phyloP scores from a whole-genome alignment of 1,284 basidiomycete species.

The Sporisorium iseilematis-ciliati region DNA sequence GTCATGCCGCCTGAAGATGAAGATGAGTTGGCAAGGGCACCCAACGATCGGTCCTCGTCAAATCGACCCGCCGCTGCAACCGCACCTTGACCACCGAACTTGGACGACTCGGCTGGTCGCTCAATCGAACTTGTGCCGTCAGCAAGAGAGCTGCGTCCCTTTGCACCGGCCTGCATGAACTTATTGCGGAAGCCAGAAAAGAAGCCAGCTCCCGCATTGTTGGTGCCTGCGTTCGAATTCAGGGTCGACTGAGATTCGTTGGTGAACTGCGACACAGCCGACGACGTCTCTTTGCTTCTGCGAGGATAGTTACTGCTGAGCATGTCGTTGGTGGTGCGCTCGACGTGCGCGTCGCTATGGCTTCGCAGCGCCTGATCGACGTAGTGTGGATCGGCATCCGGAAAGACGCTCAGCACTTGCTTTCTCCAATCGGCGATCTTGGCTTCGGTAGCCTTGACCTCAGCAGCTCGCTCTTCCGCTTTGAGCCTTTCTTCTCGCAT shows the following conservation, averaged over 20 bases:
- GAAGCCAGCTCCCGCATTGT: constrained; percentile 33
- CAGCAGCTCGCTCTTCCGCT: constrained; percentile 60
- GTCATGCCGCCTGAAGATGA: constrained; percentile 5
- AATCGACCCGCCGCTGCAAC: constrained; percentile 41
- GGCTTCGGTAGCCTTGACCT: constrained; percentile 38
- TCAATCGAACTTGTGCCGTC: constrained; percentile 61
- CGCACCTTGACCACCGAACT: constrained; percentile 12
- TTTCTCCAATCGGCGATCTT: constrained; percentile 45
- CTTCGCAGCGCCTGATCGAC: constrained; percentile 59
- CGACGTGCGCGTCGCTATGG: constrained; percentile 61
- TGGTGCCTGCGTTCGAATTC: constrained; percentile 4
- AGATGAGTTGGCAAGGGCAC: constrained; percentile 12
- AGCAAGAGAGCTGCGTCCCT: constrained; percentile 55
- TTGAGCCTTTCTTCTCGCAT: constrained; percentile 61
- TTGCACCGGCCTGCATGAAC: constrained; percentile 33
- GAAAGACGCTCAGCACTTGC: constrained; percentile 67
- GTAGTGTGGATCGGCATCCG: constrained; percentile 66
- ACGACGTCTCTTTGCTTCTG: constrained; percentile 35
- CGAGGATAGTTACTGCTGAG: constrained; percentile 59
- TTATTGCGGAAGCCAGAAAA: constrained; percentile 53
- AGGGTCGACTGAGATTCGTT: constrained; percentile 14
- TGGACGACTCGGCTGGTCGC: constrained; percentile 18
- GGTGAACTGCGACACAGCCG: constrained; percentile 14
- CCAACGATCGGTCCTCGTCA: constrained; percentile 30
- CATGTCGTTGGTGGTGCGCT: constrained; percentile 66